phyloP scores from a whole-genome alignment of 176 grass and related monocot genomes.

The Cenchrus purpureus region DNA sequence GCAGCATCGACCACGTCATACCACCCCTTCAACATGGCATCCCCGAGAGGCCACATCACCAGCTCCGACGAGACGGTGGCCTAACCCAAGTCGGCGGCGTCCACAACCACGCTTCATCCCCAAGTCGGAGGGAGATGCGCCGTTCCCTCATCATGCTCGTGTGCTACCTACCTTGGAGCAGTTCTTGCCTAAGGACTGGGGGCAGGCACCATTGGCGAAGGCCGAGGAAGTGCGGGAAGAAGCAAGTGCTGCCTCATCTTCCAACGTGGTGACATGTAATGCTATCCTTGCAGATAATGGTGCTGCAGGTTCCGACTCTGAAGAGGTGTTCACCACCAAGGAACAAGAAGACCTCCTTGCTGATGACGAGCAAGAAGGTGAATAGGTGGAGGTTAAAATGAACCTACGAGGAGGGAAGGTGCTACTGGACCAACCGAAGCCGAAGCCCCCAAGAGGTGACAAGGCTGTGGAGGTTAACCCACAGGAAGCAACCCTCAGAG shows the following conservation, averaged over 20 bases:
- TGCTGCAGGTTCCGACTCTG: rapidly evolving
- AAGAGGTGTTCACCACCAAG: neutral
- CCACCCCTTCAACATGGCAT: neutral
- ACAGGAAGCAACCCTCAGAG: rapidly evolving
- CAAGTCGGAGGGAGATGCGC: neutral
- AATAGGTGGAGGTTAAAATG: neutral
- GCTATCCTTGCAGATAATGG: too few species aligned
- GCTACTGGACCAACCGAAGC: neutral
- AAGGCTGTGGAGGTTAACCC: neutral
- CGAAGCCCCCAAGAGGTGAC: neutral
- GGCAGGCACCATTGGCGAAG: rapidly evolving
- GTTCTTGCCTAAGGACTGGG: neutral
- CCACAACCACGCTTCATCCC: neutral
- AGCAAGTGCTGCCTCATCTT: neutral
- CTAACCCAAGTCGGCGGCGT: neutral
- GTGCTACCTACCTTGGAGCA: neutral
- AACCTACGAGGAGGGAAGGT: neutral
- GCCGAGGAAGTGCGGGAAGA: rapidly evolving
- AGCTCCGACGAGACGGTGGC: too few species aligned
- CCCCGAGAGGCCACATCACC: neutral
- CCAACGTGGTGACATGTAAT: neutral
- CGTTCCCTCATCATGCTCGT: neutral
- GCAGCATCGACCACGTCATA: too few species aligned
- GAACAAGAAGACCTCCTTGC: neutral
- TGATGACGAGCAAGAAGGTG: rapidly evolving